phyloP scores from a whole-genome alignment of 805 yeast genomes.

The Maudiozyma saulgeensis region DNA sequence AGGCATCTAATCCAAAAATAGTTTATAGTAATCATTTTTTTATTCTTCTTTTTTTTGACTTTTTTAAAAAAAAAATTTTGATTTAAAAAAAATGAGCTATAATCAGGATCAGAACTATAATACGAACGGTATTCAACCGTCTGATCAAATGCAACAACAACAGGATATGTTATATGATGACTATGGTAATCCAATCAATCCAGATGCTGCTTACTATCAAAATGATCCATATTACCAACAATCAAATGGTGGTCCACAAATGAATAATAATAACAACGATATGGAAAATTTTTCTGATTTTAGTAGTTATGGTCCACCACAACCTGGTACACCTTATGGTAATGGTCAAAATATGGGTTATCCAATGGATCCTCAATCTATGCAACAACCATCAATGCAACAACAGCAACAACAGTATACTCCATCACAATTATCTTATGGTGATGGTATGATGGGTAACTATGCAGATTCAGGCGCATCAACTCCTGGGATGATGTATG shows the following conservation, averaged over 20 bases:
- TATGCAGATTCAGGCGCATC: slow-evolving; percentile 81
- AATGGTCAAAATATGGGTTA: not conserved
- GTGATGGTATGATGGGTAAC: slow-evolving; percentile 31
- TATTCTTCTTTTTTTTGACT: too few species aligned
- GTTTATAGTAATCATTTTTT: too few species aligned
- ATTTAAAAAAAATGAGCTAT: slow-evolving; percentile 5
- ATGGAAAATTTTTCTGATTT: slow-evolving; percentile 63
- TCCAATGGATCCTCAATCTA: not conserved
- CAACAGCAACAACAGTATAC: slow-evolving; percentile 42
- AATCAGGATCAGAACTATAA: slow-evolving; percentile 23
- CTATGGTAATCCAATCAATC: slow-evolving; percentile 32
- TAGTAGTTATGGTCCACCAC: slow-evolving; percentile 49
- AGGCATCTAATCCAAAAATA: not conserved
- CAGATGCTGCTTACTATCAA: slow-evolving; percentile 13
- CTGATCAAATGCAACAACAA: not conserved
- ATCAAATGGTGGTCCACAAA: slow-evolving; percentile 31
- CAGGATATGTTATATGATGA: slow-evolving; percentile 20
- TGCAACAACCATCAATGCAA: not conserved
- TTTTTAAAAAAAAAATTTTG: too few species aligned
- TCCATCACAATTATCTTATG: slow-evolving; percentile 81
- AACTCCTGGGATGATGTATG: slow-evolving; percentile 71
- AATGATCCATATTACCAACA: slow-evolving; percentile 20
- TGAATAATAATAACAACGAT: slow-evolving; percentile 35
- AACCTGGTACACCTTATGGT: slow-evolving; percentile 31
- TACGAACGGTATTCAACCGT: slow-evolving; percentile 3